phyloP scores from a whole-genome alignment of 306 rosid species.

The Lathyrus tuberosus region DNA sequence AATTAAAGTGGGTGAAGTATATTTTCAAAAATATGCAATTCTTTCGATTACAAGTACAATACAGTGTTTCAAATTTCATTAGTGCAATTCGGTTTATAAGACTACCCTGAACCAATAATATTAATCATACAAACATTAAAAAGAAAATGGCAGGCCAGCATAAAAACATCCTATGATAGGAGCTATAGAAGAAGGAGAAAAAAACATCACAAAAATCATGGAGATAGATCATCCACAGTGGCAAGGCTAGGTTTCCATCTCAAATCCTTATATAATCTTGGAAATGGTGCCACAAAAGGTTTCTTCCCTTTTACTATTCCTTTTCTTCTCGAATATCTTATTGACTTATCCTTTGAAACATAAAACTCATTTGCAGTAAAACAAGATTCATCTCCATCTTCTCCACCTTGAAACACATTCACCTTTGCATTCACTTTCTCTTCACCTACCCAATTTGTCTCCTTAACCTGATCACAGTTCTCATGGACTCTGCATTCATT shows the following conservation, averaged over 20 bases:
- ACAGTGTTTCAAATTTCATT: too few relatives aligned
- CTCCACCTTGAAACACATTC: conserved; percentile 28
- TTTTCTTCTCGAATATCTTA: conserved; percentile 40
- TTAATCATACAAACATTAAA: not conserved
- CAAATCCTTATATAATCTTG: conserved; percentile 44
- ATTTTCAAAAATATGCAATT: too few relatives aligned
- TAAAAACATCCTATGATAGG: conserved; percentile 19
- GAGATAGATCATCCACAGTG: conserved; percentile 71
- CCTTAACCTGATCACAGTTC: not conserved
- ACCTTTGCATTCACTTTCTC: conserved; percentile 30
- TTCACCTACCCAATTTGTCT: not conserved
- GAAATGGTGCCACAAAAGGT: conserved; percentile 67
- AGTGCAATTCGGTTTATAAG: too few relatives aligned
- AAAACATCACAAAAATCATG: conserved; percentile 41
- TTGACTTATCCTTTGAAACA: conserved; percentile 34
- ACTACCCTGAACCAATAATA: not conserved
- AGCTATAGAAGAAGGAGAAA: not conserved
- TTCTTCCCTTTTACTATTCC: conserved; percentile 50
- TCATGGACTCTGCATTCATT: conserved; percentile 25
- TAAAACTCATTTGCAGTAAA: conserved; percentile 50
- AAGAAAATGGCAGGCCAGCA: conserved; percentile 6
- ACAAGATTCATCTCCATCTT: conserved; percentile 47
- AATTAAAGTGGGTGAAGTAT: too few relatives aligned
- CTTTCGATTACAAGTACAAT: too few relatives aligned
- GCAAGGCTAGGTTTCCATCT: conserved; percentile 73